phyloP scores from a whole-genome alignment of 495 filamentous ascomycete genomes.

The Penicillium coffeae region DNA sequence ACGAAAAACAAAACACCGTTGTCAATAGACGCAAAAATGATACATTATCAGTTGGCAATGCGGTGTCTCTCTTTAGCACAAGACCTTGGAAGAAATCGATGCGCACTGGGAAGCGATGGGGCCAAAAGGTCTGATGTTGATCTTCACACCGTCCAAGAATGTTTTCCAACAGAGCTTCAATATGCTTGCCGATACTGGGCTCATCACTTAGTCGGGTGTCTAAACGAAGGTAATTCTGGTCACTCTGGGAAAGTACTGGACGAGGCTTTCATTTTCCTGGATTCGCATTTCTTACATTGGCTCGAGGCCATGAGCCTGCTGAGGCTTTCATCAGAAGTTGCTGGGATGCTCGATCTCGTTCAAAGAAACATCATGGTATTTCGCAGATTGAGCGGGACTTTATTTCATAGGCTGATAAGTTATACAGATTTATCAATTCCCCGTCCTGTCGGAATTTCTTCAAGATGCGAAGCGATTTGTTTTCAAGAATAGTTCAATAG shows the following conservation, averaged over 20 bases:
- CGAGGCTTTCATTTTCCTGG: background rate
- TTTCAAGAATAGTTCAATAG: slow-evolving; percentile 25
- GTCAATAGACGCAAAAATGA: background rate
- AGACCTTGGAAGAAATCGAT: slow-evolving; percentile 11
- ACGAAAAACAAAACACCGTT: background rate
- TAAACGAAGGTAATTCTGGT: background rate
- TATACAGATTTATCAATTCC: slow-evolving; percentile 3
- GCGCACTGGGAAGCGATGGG: background rate
- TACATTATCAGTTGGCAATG: background rate
- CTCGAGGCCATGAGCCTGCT: slow-evolving; percentile 9
- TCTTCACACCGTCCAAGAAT: slow-evolving; percentile 9
- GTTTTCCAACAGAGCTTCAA: slow-evolving; percentile 26
- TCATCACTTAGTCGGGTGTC: slow-evolving; percentile 27
- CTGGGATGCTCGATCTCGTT: background rate
- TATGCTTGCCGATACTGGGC: slow-evolving; percentile 49
- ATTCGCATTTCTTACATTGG: slow-evolving; percentile 10
- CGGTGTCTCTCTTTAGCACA: slow-evolving; percentile 17
- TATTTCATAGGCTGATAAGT: too few relatives aligned
- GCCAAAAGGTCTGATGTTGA: slow-evolving; percentile 34
- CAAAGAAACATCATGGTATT: background rate
- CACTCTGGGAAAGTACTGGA: background rate
- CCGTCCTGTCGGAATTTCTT: slow-evolving; percentile 11
- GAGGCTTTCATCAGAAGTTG: background rate
- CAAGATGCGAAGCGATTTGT: slow-evolving; percentile 36
- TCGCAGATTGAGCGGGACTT: too few relatives aligned